Base-by-base conservation (phyloP, 352 stramenopile species). In the Globisporangium polare region DNA sequence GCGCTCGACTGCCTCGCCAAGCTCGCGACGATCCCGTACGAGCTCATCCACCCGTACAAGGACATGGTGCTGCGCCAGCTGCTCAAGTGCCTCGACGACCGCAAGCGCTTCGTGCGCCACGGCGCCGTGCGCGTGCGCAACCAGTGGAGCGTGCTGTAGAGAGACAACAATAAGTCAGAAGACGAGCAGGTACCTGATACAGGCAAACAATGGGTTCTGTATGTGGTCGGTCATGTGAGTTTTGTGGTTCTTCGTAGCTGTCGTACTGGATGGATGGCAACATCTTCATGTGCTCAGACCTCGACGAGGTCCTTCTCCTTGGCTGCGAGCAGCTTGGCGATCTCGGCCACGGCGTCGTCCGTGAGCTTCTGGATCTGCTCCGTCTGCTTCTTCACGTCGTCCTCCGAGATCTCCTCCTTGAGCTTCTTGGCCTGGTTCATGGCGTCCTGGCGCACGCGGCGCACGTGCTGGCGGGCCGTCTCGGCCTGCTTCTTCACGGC, bases 31-130 rank as follows among this genome's bases (percentile, higher is more conserved):
- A 92, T 92, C 65, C 85, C 85, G 58, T 95, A 95, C 67, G 86
- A 95, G 49, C 81, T 95, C 52, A 82, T 95, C 58, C 86, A 95
- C 31, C 84, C 88, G 33, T 95, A 95, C 70, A 95, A 94, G 71
- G 83, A 91, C 63, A 55, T 71, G 18, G 88, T 96, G 65, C 78
- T 92, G 56, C 78, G 80, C 49, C 77, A 90, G 49, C 67, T 97
- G 18, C 68, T 87, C 54, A 50, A 69, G n/a, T 86, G 86, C 22
- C 71, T 97, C 24, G 80, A 97, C 65, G 89, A 97, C 62, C 86
- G 77, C 62, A 95, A 95, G 61, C 87, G 88, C 27, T 83, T 94
- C 43, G 88, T 97, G 57, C 88, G 89, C 29, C 86, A 95, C 67
- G 80, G 77, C 54, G 83, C 88, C 2, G 89, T 95, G 55, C 83